These are phyloP conservation scores for Candolleomyces eurysporus DNA, from an alignment of 768 basidiomycete genomes.

Conservation along the genomic window DNA sequence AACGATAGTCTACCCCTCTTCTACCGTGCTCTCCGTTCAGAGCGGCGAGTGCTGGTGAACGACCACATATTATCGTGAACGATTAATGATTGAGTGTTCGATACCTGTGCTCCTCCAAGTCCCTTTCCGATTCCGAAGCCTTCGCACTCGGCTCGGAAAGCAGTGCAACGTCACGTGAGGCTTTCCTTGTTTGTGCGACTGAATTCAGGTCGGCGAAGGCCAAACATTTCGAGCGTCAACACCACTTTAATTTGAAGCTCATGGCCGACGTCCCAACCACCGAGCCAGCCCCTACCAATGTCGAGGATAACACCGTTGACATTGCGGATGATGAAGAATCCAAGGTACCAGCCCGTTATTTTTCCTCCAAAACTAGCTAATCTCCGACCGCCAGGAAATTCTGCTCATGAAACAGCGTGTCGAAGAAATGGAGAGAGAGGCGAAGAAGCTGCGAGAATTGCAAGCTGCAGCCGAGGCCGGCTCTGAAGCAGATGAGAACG, in stretches of 20 bases:
- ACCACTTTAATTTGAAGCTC: slow-evolving; percentile 2
- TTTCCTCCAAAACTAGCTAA: slow-evolving; percentile 12
- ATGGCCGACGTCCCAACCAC: slow-evolving; percentile 56
- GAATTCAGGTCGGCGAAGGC: background rate
- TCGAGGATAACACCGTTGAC: slow-evolving; percentile 41
- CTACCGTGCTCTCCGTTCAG: background rate
- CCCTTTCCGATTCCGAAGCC: background rate
- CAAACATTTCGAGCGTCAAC: background rate
- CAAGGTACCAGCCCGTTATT: slow-evolving; percentile 37
- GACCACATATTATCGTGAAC: no score
- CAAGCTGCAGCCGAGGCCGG: slow-evolving; percentile 73
- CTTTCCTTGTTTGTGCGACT: background rate
- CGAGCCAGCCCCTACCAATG: slow-evolving; percentile 35
- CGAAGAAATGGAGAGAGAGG: slow-evolving; percentile 91
- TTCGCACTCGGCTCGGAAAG: background rate
- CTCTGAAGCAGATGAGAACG: slow-evolving; percentile 43
- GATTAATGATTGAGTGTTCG: no score
- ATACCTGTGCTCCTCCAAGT: background rate
- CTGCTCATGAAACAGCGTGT: slow-evolving; percentile 89
- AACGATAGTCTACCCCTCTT: no score
- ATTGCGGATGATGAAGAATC: slow-evolving; percentile 66
- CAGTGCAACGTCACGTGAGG: slow-evolving; percentile 7
- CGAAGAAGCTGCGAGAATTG: slow-evolving; percentile 81
- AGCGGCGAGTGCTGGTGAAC: background rate
- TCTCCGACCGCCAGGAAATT: slow-evolving; percentile 61